Evolutionary conservation across 495 filamentous ascomycete genomes (phyloP).

Genomic region (Hypoxylon fragiforme): DNA sequence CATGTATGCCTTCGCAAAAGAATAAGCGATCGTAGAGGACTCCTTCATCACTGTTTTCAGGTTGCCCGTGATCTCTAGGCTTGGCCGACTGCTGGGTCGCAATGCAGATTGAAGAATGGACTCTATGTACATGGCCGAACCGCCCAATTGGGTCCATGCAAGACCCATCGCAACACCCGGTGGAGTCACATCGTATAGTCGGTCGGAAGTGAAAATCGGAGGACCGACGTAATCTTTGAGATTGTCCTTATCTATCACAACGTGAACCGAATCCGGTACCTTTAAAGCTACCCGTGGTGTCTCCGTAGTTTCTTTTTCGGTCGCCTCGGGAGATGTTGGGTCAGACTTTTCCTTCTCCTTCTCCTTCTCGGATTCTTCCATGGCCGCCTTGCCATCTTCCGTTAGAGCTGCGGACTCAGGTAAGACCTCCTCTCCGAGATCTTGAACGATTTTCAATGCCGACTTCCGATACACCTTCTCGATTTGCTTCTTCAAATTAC

Average conservation of each 20-base stretch:
- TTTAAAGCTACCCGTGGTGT: constrained; percentile 76
- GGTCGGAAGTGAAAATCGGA: constrained; percentile 91
- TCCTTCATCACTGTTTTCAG: constrained; percentile 98
- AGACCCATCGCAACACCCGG: constrained; percentile 99
- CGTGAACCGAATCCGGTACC: constrained; percentile 84
- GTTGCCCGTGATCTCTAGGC: constrained; percentile 89
- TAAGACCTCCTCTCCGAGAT: constrained; percentile 84
- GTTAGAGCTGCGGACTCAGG: constrained; percentile 83
- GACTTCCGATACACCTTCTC: constrained; percentile 99
- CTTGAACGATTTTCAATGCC: constrained; percentile 94
- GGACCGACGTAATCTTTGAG: constrained; percentile 98
- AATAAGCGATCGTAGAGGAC: constrained; percentile 91
- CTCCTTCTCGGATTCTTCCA: constrained; percentile 61
- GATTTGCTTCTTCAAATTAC: constrained; percentile 99
- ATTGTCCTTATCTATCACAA: constrained; percentile 85
- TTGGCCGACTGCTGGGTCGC: constrained; percentile 68
- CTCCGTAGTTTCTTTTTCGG: constrained; percentile 53
- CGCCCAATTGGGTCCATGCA: constrained; percentile 98
- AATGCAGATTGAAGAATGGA: constrained; percentile 88
- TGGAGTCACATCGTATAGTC: constrained; percentile 91
- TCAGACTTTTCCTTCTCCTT: constrained; percentile 29
- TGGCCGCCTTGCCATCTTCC: constrained; percentile 81
- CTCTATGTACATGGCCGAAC: constrained; percentile 94
- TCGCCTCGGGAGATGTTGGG: constrained; percentile 30
- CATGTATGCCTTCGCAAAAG: constrained; percentile 88